These are phyloP conservation scores for Alternaria incomplexa DNA, from an alignment of 2,329 filamentous ascomycete species.

Conservation along the genomic window DNA sequence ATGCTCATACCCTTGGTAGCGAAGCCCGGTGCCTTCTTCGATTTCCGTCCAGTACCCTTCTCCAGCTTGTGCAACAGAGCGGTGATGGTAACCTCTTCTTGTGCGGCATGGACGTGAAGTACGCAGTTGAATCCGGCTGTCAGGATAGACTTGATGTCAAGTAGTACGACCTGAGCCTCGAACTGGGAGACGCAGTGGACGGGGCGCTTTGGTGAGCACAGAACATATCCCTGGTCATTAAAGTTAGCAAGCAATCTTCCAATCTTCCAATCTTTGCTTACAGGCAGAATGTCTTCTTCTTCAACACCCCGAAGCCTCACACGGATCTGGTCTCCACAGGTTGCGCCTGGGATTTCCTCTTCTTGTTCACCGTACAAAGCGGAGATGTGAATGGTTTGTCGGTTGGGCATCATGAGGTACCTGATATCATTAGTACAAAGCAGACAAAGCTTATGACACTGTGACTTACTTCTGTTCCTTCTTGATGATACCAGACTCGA, in stretches of 20 bases:
- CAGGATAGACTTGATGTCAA: conserved; percentile 93
- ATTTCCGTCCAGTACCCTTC: conserved; percentile 91
- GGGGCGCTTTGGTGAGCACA: conserved; percentile 91
- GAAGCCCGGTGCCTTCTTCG: conserved; percentile 90
- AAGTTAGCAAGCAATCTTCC: not conserved
- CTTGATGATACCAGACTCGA: conserved; percentile 70
- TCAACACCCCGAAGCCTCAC: conserved; percentile 92
- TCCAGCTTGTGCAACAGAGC: conserved; percentile 91
- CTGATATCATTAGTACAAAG: conserved; percentile 62
- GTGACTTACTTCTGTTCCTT: conserved; percentile 11
- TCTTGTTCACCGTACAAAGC: conserved; percentile 95
- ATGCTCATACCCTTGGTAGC: conserved; percentile 83
- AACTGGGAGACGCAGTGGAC: conserved; percentile 90
- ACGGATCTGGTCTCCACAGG: conserved; percentile 94
- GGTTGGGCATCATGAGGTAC: conserved; percentile 95
- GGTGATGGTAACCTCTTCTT: conserved; percentile 94
- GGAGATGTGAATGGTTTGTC: conserved; percentile 77
- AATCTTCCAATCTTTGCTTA: not conserved
- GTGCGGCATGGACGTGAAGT: conserved; percentile 93
- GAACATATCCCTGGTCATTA: conserved; percentile 70
- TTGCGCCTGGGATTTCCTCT: conserved; percentile 81
- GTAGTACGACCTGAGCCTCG: conserved; percentile 94
- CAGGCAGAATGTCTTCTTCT: conserved; percentile 94
- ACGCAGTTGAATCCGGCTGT: conserved; percentile 98
- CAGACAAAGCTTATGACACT: not conserved